Conservation (phyloP, 2,329 filamentous ascomycete genomes). For the Neonectria coccinea region DNA sequence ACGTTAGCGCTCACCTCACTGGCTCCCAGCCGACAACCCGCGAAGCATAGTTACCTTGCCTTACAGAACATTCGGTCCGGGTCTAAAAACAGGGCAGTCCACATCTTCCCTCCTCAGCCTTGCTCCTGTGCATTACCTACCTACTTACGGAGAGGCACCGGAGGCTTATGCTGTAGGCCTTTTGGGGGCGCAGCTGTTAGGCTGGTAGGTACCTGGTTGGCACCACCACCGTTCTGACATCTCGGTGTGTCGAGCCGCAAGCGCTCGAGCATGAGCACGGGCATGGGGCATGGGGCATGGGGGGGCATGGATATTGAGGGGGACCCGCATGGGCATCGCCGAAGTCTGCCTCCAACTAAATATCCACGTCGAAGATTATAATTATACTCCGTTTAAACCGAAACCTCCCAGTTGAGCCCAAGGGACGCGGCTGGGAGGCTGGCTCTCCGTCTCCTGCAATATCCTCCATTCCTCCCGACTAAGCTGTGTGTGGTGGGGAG, state of each 20-base stretch:
- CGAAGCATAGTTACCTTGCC: too few species aligned
- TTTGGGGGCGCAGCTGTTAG: neutral
- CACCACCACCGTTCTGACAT: constrained; percentile 3
- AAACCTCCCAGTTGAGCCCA: neutral
- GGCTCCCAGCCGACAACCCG: too few species aligned
- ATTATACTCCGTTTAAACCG: too few species aligned
- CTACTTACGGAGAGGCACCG: neutral
- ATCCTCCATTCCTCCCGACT: neutral
- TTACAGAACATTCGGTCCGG: too few species aligned
- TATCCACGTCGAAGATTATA: neutral
- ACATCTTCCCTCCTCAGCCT: neutral
- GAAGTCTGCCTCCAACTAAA: neutral
- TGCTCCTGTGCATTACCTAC: neutral
- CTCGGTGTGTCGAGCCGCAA: constrained; percentile 6
- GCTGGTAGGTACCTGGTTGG: neutral
- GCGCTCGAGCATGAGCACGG: constrained; percentile 4
- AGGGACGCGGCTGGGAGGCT: neutral
- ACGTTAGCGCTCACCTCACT: too few species aligned
- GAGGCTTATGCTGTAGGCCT: neutral
- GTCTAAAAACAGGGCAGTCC: neutral
- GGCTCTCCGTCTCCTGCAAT: neutral
- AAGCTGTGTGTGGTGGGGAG: neutral
- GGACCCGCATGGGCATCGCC: neutral
- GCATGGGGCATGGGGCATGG: neutral
- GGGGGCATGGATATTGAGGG: neutral